Conservation (phyloP, 2,329 filamentous ascomycete genomes). For the Colletotrichum sidae region DNA sequence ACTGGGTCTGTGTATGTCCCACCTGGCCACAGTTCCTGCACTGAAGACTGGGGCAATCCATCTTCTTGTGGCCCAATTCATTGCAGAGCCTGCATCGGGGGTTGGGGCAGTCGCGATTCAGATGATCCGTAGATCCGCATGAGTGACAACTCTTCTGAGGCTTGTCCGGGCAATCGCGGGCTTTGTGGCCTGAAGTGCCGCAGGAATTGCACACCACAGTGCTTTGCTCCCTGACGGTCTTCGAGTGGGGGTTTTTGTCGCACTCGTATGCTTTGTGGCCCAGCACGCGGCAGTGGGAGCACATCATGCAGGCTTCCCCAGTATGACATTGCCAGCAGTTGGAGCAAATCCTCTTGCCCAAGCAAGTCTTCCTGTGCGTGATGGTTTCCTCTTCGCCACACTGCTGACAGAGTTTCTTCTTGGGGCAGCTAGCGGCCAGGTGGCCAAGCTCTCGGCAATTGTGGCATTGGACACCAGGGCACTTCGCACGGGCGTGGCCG, state of each 20-base stretch:
- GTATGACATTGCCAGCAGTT: background rate
- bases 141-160: background rate
- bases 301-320: background rate
- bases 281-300: background rate
- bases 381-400: background rate
- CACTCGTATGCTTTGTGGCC: background rate
- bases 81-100: background rate
- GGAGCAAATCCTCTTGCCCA: background rate
- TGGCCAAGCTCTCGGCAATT: constrained; percentile 8
- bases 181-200: background rate
- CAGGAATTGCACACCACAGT: background rate
- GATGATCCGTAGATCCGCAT: background rate
- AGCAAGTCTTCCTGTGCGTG: background rate
- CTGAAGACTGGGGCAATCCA: background rate
- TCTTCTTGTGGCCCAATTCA: background rate
- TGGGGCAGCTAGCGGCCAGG: background rate
- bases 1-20: background rate
- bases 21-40: background rate
- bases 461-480: background rate
- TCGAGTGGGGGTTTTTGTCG: background rate
- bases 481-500: background rate
- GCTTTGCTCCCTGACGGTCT: background rate
- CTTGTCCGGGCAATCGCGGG: background rate
- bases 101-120: background rate
- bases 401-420: constrained; percentile 3